phyloP scores from a whole-genome alignment of 495 filamentous ascomycete species.

The Lophium mytilinum region DNA sequence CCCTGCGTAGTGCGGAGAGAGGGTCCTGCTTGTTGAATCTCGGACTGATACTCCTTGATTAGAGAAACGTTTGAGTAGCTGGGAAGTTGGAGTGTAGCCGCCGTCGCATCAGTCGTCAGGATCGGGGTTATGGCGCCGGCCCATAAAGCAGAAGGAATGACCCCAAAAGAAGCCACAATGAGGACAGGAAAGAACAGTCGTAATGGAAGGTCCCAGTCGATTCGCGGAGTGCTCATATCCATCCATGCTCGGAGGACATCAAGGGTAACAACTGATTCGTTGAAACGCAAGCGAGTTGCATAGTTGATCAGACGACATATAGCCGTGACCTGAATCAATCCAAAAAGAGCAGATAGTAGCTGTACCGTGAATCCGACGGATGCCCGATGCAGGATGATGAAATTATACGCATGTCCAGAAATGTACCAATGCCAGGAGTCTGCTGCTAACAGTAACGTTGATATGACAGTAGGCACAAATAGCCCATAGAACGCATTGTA shows the following conservation, averaged over 20 bases:
- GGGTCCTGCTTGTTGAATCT: constrained; percentile 18
- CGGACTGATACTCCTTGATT: constrained; percentile 18
- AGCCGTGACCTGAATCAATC: constrained; percentile 16
- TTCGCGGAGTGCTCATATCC: constrained; percentile 15
- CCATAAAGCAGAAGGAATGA: constrained; percentile 32
- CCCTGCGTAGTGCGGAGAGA: constrained; percentile 23
- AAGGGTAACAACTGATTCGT: constrained; percentile 10
- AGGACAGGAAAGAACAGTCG: constrained; percentile 19
- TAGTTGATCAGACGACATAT: constrained; percentile 21
- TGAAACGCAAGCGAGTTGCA: constrained; percentile 11
- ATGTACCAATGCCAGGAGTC: neutral
- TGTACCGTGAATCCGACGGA: constrained; percentile 15
- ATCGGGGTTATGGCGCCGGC: constrained; percentile 34
- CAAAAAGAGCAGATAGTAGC: constrained; percentile 15
- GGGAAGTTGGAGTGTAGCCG: constrained; percentile 18
- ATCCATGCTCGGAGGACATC: constrained; percentile 21
- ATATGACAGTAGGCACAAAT: neutral
- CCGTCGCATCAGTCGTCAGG: neutral
- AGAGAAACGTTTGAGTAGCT: constrained; percentile 28
- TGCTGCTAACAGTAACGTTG: neutral
- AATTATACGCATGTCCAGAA: neutral
- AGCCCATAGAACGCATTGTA: neutral
- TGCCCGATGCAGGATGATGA: neutral
- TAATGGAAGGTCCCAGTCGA: constrained; percentile 21
- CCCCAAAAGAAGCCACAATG: constrained; percentile 18